Evolutionary conservation across 169 alveolate species (phyloP).

Genomic region (Babesia divergens): DNA sequence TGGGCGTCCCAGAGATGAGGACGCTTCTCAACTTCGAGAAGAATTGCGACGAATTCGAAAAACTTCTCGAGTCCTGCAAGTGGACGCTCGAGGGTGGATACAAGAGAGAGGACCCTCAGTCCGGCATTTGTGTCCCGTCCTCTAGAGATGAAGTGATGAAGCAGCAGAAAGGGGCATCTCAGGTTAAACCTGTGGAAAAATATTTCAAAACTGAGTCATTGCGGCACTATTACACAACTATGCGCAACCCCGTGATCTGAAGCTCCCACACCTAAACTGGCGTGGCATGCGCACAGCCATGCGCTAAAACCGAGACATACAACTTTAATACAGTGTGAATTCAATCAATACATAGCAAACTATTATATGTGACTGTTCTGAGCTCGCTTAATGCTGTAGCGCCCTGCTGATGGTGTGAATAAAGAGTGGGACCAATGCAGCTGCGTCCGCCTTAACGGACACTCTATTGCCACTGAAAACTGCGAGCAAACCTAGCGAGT

Average conservation of each 20-base stretch:
- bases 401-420: conserved; percentile 37
- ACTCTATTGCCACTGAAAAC: conserved; percentile 5
- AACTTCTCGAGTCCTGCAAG: conserved; percentile 20
- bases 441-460: conserved; percentile 54
- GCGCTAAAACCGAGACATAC: no score
- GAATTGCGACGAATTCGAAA: conserved; percentile 55
- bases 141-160: conserved; percentile 37
- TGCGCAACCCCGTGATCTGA: conserved; percentile 7
- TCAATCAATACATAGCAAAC: not conserved
- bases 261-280: not conserved
- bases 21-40: conserved; percentile 12
- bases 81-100: conserved; percentile 46
- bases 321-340: no score
- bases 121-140: conserved; percentile 37
- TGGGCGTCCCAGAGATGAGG: conserved; percentile 48
- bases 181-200: conserved; percentile 24
- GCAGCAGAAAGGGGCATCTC: conserved; percentile 3
- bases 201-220: conserved; percentile 41
- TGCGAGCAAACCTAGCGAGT: conserved; percentile 42
- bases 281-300: not conserved
- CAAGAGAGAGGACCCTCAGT: conserved; percentile 12
- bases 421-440: conserved; percentile 47
- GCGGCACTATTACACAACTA: conserved; percentile 28
- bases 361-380: not conserved
- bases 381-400: not conserved